These are phyloP conservation scores for Colletotrichum ledebouriae DNA, from an alignment of 2,329 filamentous ascomycete genomes.

Conservation along the genomic window DNA sequence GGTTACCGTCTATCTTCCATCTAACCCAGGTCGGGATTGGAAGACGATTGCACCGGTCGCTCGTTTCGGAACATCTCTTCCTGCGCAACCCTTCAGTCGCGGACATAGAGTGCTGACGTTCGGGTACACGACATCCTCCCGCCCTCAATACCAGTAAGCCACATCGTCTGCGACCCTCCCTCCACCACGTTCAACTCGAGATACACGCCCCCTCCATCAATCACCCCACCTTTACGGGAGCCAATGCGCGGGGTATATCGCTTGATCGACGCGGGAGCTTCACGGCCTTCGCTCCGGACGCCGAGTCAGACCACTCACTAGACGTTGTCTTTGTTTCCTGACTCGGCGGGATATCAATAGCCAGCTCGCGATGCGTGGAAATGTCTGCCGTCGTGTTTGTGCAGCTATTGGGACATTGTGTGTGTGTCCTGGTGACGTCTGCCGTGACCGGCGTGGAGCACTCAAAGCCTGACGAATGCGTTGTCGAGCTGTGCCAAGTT, in stretches of 20 bases:
- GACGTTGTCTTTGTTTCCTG: not conserved
- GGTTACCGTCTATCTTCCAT: not conserved
- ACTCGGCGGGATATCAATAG: constrained; percentile 16
- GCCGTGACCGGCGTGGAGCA: not conserved
- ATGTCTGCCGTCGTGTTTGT: not conserved
- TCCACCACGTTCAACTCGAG: not conserved
- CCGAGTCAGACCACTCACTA: constrained; percentile 19
- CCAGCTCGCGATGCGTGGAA: not conserved
- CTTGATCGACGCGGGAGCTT: constrained; percentile 4
- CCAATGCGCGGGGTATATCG: constrained; percentile 24
- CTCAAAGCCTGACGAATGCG: not conserved
- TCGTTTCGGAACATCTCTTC: constrained; percentile 19
- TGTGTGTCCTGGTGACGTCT: constrained; percentile 8
- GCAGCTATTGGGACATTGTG: not conserved
- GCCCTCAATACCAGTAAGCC: not conserved
- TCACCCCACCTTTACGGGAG: constrained; percentile 19
- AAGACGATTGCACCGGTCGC: not conserved
- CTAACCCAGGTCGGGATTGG: not conserved
- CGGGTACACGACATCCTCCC: not conserved
- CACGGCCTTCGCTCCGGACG: not conserved
- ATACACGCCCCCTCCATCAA: not conserved
- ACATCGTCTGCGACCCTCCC: not conserved
- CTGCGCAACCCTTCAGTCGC: not conserved
- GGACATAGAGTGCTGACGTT: constrained; percentile 5
- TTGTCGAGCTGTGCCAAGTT: constrained; percentile 26